phyloP scores from a whole-genome alignment of 768 basidiomycete species.

The Kwoniella bestiolae region DNA sequence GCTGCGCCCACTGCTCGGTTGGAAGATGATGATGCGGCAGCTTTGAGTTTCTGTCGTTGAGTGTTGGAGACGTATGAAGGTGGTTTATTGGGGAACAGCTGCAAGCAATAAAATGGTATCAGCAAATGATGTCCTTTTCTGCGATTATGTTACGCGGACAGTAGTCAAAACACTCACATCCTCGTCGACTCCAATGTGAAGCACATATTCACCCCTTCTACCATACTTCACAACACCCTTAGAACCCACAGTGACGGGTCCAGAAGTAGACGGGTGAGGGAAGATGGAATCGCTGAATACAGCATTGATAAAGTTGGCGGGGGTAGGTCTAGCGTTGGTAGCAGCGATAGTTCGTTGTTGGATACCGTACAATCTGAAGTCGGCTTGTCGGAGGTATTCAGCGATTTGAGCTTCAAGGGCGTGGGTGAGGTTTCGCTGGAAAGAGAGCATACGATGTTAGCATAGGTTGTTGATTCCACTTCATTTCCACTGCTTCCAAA shows the following conservation, averaged over 20 bases:
- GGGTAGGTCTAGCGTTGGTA: constrained; percentile 65
- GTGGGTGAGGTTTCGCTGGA: constrained; percentile 50
- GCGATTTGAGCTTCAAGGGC: constrained; percentile 55
- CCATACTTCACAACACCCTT: constrained; percentile 60
- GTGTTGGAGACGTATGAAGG: constrained; percentile 49
- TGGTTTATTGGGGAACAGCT: constrained; percentile 57
- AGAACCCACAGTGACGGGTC: constrained; percentile 40
- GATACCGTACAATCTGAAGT: constrained; percentile 68
- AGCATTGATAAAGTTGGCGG: constrained; percentile 55
- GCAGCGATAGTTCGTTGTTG: constrained; percentile 92
- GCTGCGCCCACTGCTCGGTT: constrained; percentile 47
- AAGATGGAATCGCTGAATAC: constrained; percentile 56
- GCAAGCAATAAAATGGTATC: neutral
- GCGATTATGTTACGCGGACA: neutral
- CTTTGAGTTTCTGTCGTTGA: constrained; percentile 50
- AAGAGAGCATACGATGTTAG: neutral
- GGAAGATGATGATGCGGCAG: constrained; percentile 38
- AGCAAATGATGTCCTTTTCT: no score
- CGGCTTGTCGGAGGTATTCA: constrained; percentile 51
- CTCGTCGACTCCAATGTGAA: constrained; percentile 59
- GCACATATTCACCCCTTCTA: constrained; percentile 57
- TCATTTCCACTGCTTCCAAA: no score
- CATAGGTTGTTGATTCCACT: no score
- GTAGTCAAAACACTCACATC: constrained; percentile 38
- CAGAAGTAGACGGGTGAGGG: constrained; percentile 33